Evolutionary conservation across 192 early-diverging fungal species (phyloP).

Genomic region (Haplosporangium gracile): DNA sequence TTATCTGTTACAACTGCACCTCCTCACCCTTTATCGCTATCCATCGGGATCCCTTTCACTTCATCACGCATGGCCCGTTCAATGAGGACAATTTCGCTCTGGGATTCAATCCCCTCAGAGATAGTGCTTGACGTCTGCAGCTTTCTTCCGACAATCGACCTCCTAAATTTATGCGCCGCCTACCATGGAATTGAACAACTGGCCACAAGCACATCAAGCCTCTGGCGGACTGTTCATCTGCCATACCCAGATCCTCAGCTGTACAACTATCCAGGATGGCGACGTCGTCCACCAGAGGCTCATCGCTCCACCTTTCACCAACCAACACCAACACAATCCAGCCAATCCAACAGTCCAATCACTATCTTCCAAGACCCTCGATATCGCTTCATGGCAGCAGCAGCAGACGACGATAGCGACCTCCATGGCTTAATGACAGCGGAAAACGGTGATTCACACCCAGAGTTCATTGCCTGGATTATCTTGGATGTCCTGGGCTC

Average conservation of each 20-base stretch:
- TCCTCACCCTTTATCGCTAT: not conserved
- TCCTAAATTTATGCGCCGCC: constrained; percentile 28
- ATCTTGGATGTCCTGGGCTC: constrained; percentile 28
- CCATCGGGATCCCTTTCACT: not conserved
- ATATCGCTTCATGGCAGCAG: constrained; percentile 17
- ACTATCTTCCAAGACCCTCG: constrained; percentile 14
- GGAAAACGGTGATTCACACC: not conserved
- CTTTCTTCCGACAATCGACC: constrained; percentile 26
- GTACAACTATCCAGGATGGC: constrained; percentile 37
- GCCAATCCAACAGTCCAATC: not conserved
- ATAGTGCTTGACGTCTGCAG: constrained; percentile 19
- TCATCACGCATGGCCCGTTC: not conserved
- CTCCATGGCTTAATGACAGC: constrained; percentile 12
- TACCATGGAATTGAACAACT: constrained; percentile 27
- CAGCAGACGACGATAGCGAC: constrained; percentile 11
- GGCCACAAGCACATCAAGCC: not conserved
- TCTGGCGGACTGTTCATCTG: constrained; percentile 28
- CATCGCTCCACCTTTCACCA: not conserved
- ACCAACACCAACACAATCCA: not conserved
- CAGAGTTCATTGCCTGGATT: constrained; percentile 29
- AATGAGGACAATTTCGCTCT: constrained; percentile 5
- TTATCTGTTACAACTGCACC: not conserved
- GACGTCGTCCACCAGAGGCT: not conserved
- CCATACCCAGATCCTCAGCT: constrained; percentile 37
- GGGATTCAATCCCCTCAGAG: constrained; percentile 32